A percentile compares a stretch with the other conserved stretches of the same genome.
Evolutionary conservation across 2,329 filamentous ascomycete genomes (phyloP).

Genomic region (Hymenoscyphus fraxineus): DNA sequence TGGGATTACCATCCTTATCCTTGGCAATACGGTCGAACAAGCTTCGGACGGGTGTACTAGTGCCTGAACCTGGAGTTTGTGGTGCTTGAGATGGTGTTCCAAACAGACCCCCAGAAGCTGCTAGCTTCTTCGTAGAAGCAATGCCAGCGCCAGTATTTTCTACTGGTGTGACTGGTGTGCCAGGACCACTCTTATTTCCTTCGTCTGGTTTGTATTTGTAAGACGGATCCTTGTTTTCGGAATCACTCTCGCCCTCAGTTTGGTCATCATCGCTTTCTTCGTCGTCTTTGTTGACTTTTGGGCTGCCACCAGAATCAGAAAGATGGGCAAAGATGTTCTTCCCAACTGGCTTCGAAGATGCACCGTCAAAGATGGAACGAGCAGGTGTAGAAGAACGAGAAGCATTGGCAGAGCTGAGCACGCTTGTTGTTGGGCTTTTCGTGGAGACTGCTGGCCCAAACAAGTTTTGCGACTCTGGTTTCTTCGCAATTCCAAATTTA

Average conservation of each 20-base stretch:
- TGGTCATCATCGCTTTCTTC: constrained; percentile 43
- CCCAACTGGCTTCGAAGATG: constrained; percentile 12
- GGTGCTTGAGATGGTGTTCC: constrained; percentile 25
- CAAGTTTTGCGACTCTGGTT: background rate
- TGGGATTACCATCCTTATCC: constrained; percentile 47
- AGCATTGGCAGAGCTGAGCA: constrained; percentile 24
- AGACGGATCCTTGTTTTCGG: constrained; percentile 30
- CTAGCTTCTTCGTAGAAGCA: constrained; percentile 28
- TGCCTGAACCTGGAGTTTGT: constrained; percentile 27
- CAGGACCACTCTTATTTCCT: constrained; percentile 21
- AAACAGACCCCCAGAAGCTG: constrained; percentile 6
- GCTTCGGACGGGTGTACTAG: constrained; percentile 45
- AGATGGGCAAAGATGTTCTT: constrained; percentile 59
- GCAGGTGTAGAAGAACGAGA: constrained; percentile 30
- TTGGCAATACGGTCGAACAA: constrained; percentile 54
- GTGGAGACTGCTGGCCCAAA: constrained; percentile 30
- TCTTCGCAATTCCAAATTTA: background rate
- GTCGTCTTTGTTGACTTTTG: constrained; percentile 41
- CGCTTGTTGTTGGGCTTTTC: constrained; percentile 32
- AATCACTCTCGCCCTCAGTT: constrained; percentile 43
- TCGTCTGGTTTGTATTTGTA: constrained; percentile 24
- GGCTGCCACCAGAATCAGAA: constrained; percentile 48
- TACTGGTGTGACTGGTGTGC: constrained; percentile 24
- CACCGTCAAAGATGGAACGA: background rate
- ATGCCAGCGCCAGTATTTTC: constrained; percentile 29